A percentile compares a stretch with the other conserved stretches of the same genome.
phyloP scores from a whole-genome alignment of 495 filamentous ascomycete species.

The Lichina pygmaea region DNA sequence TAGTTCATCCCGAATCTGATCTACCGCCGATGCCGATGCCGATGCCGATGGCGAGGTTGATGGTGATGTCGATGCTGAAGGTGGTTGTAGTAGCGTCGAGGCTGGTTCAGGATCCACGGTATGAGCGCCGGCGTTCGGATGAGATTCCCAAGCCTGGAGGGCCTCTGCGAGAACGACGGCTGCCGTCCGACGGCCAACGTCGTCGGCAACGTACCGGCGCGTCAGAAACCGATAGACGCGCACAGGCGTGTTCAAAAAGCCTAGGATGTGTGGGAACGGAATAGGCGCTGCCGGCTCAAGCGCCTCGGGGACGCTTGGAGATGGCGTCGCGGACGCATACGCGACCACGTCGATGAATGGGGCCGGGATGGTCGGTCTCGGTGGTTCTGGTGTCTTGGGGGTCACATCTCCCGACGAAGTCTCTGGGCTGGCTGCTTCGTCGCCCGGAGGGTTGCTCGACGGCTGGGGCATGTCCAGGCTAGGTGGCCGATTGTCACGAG shows the following conservation, averaged over 20 bases:
- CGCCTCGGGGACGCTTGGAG: constrained; percentile 29
- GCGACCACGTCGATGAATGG: constrained; percentile 36
- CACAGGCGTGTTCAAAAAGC: constrained; percentile 73
- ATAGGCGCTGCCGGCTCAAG: constrained; percentile 43
- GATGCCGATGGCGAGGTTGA: neutral
- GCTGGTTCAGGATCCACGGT: neutral
- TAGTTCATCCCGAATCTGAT: constrained; percentile 24
- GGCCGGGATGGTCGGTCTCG: neutral
- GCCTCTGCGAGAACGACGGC: constrained; percentile 39
- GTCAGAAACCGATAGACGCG: constrained; percentile 75
- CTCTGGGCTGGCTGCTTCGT: neutral
- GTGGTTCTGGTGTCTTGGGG: neutral
- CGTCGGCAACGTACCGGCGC: constrained; percentile 60
- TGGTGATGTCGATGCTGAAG: neutral
- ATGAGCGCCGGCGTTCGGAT: neutral
- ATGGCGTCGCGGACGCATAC: constrained; percentile 34
- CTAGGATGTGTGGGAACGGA: constrained; percentile 68
- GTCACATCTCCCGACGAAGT: neutral
- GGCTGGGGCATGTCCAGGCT: neutral
- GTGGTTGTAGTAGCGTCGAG: neutral
- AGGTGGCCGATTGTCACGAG: neutral
- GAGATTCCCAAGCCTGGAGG: neutral
- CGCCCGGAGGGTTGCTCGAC: neutral
- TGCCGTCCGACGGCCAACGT: constrained; percentile 70
- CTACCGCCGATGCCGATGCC: neutral